These are phyloP conservation scores for Apiospora aurea DNA, from an alignment of 2,329 filamentous ascomycete genomes.

Conservation along the genomic window DNA sequence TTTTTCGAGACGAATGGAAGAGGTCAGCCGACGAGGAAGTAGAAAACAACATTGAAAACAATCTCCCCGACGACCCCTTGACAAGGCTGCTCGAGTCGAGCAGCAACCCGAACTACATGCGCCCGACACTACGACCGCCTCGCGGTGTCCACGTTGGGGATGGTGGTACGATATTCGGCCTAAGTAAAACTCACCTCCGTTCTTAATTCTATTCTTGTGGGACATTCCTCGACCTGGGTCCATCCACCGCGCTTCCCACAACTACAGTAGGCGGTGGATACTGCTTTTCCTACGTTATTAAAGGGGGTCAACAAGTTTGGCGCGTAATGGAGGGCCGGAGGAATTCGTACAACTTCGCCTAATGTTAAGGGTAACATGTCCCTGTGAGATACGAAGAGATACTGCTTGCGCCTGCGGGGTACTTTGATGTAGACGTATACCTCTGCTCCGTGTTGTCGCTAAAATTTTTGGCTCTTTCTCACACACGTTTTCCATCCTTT, in stretches of 20 bases:
- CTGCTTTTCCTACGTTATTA: slow-evolving; percentile 5
- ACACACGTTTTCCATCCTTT: not conserved
- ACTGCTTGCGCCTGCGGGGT: not conserved
- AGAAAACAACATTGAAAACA: slow-evolving; percentile 25
- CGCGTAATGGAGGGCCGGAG: not conserved
- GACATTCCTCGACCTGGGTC: slow-evolving; percentile 64
- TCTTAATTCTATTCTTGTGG: slow-evolving; percentile 60
- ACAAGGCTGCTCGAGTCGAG: slow-evolving; percentile 29
- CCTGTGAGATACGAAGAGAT: slow-evolving; percentile 8
- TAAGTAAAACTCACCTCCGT: slow-evolving; percentile 61
- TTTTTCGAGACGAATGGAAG: slow-evolving; percentile 43
- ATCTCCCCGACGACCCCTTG: slow-evolving; percentile 21
- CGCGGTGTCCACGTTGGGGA: slow-evolving; percentile 58
- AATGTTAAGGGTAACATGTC: not conserved
- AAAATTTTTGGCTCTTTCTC: not conserved
- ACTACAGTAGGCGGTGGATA: not conserved
- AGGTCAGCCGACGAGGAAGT: not conserved
- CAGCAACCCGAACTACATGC: slow-evolving; percentile 48
- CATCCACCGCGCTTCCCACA: not conserved
- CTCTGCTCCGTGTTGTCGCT: not conserved
- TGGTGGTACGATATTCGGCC: slow-evolving; percentile 54
- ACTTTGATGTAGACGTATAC: not conserved
- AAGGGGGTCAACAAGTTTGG: not conserved
- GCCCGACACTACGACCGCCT: slow-evolving; percentile 41
- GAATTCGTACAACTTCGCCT: not conserved